A percentile compares a stretch with the other conserved stretches of the same genome.
These are phyloP conservation scores for Leccinum longicurvipes DNA, from an alignment of 768 basidiomycete species.

Conservation along the genomic window DNA sequence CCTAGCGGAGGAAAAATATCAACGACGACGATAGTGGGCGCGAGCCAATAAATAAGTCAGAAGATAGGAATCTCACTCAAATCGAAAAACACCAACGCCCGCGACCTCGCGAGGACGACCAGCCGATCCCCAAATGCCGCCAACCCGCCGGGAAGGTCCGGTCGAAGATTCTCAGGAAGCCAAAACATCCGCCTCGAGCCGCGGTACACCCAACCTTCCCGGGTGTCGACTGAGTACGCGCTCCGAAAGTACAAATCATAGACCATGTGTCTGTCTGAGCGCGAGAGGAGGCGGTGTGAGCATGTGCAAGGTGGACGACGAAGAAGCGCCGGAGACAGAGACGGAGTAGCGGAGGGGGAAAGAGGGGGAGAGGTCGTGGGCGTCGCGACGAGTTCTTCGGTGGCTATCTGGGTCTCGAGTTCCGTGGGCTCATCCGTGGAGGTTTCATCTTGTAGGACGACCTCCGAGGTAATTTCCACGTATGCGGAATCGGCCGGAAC, in stretches of 20 bases:
- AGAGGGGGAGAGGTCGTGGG: neutral
- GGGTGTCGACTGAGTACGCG: conserved; percentile 10
- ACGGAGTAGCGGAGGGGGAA: neutral
- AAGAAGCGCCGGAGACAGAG: neutral
- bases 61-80: conserved; percentile 8
- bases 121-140: conserved; percentile 12
- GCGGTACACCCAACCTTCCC: conserved; percentile 15
- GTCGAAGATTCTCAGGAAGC: conserved; percentile 16
- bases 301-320: neutral
- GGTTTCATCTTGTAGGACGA: neutral
- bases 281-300: conserved; percentile 10
- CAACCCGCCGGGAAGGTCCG: conserved; percentile 1
- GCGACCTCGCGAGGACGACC: conserved; percentile 2
- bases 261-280: conserved; percentile 7
- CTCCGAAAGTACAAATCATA: conserved; percentile 15
- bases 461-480: neutral
- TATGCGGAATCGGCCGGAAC: neutral
- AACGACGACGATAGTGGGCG: neutral
- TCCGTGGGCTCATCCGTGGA: neutral
- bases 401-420: neutral
- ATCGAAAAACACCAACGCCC: conserved; percentile 9
- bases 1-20: neutral
- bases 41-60: neutral
- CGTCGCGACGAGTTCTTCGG: neutral
- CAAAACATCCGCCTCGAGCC: conserved; percentile 15